A percentile compares a stretch with the other conserved stretches of the same genome.
Conservation (phyloP, 1,284 basidiomycete species). For the Pyrrhoderma noxium region DNA sequence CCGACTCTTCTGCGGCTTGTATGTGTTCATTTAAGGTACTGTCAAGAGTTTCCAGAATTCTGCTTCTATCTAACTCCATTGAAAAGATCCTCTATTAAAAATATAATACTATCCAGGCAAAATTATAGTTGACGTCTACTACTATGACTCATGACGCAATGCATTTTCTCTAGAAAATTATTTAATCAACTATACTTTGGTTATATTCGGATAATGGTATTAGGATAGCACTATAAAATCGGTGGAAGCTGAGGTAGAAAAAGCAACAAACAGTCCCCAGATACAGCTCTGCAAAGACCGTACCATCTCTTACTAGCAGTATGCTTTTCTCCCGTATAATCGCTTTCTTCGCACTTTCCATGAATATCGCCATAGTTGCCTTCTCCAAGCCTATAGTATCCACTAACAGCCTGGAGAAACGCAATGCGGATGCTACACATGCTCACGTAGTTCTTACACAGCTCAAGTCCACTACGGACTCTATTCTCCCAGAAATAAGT, state of each 20-base stretch:
- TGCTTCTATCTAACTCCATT: too few species aligned
- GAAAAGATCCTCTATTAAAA: too few species aligned
- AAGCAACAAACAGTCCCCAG: neutral
- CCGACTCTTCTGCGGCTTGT: too few species aligned
- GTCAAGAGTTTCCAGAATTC: too few species aligned
- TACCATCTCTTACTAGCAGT: neutral
- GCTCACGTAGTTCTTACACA: constrained; percentile 4
- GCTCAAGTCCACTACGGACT: constrained; percentile 7
- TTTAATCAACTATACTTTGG: neutral
- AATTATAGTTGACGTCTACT: too few species aligned
- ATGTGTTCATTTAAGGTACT: too few species aligned
- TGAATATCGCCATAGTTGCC: neutral
- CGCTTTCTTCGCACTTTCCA: constrained; percentile 5
- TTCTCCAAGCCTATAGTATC: neutral
- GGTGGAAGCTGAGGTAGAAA: neutral
- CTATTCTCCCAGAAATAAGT: constrained; percentile 12
- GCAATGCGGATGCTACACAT: neutral
- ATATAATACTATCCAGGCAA: too few species aligned
- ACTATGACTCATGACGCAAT: neutral
- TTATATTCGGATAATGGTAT: neutral
- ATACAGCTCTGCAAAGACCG: neutral
- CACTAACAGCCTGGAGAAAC: neutral
- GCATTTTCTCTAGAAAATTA: too few species aligned
- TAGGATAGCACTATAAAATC: neutral
- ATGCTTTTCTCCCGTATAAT: constrained; percentile 13